Conservation (phyloP, 2,329 filamentous ascomycete species). For the Cladophialophora yegresii region DNA sequence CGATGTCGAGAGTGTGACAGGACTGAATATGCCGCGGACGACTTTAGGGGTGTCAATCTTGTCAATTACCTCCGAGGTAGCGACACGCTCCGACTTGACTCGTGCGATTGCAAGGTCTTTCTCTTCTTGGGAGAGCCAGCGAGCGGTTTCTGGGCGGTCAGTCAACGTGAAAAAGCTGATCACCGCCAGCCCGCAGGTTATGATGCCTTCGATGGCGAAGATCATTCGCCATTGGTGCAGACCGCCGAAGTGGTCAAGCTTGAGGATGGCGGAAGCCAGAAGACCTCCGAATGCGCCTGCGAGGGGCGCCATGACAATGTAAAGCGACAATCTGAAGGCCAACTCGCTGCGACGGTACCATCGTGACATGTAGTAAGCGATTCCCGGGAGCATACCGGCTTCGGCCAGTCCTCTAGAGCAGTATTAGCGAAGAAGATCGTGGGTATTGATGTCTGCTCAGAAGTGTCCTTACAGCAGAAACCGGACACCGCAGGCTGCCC, state of each 20-base stretch:
- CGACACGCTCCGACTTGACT: slow-evolving; percentile 68
- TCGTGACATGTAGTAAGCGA: slow-evolving; percentile 63
- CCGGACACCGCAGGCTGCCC: slow-evolving; percentile 60
- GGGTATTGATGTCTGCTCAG: not conserved
- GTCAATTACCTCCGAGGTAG: slow-evolving; percentile 64
- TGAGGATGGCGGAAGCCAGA: slow-evolving; percentile 65
- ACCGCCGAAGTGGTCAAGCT: slow-evolving; percentile 59
- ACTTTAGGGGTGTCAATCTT: slow-evolving; percentile 62
- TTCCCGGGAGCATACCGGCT: slow-evolving; percentile 72
- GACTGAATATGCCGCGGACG: slow-evolving; percentile 63
- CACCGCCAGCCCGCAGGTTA: slow-evolving; percentile 60
- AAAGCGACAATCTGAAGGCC: slow-evolving; percentile 66
- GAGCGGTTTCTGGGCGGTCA: slow-evolving; percentile 67
- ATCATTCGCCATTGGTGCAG: slow-evolving; percentile 68
- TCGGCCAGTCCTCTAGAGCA: slow-evolving; percentile 53
- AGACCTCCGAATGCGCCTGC: slow-evolving; percentile 72
- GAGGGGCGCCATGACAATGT: slow-evolving; percentile 70
- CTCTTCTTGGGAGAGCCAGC: slow-evolving; percentile 66
- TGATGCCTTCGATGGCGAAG: slow-evolving; percentile 59
- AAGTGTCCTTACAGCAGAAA: slow-evolving; percentile 56
- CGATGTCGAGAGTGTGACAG: slow-evolving; percentile 59
- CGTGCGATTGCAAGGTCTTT: slow-evolving; percentile 67
- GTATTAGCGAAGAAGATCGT: not conserved
- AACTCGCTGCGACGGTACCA: slow-evolving; percentile 68
- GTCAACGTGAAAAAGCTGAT: slow-evolving; percentile 66